Conservation (phyloP, 2,329 filamentous ascomycete species). For the Verticillium klebahnii region DNA sequence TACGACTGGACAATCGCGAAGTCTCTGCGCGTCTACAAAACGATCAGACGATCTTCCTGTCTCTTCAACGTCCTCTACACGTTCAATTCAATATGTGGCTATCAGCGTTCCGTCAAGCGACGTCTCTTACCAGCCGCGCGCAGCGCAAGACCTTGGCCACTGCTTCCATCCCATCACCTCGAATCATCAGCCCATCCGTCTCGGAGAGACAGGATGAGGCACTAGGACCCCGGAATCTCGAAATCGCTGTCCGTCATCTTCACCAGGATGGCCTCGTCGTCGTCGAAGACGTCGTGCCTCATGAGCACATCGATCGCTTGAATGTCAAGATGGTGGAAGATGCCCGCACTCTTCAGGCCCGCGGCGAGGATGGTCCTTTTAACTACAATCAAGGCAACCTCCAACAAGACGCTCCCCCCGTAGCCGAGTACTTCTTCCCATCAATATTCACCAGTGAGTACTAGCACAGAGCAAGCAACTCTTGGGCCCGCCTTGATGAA, state of each 20-base stretch:
- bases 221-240: conserved; percentile 46
- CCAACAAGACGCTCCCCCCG: conserved; percentile 55
- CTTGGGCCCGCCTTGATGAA: not conserved
- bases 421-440: conserved; percentile 40
- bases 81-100: not conserved
- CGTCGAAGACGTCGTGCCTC: conserved; percentile 46
- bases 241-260: conserved; percentile 47
- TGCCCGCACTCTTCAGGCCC: conserved; percentile 43
- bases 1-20: not conserved
- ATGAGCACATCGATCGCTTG: conserved; percentile 46
- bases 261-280: conserved; percentile 53
- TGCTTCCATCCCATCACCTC: not conserved
- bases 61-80: not conserved
- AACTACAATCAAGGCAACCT: conserved; percentile 61
- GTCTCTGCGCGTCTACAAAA: not conserved
- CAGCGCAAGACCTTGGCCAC: not conserved
- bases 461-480: not conserved
- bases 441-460: conserved; percentile 49
- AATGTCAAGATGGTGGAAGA: conserved; percentile 58
- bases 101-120: not conserved
- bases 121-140: not conserved
- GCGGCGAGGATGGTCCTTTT: conserved; percentile 51
- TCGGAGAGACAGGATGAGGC: conserved; percentile 1
- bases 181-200: not conserved
- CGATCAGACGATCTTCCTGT: not conserved